Conservation (phyloP, 2,329 filamentous ascomycete species). For the Drechslerella stenobrocha region DNA sequence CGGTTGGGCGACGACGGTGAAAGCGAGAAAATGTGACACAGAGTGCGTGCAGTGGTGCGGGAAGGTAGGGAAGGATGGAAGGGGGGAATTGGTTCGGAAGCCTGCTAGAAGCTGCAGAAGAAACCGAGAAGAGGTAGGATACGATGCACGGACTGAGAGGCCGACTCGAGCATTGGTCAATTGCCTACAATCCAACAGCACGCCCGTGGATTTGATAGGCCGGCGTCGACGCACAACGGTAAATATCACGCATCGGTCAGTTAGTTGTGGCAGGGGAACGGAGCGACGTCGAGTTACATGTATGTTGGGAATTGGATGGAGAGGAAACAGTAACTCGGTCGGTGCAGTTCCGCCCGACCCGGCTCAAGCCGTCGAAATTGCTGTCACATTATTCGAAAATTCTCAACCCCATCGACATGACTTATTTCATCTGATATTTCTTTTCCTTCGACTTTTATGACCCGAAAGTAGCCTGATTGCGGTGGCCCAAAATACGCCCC, state of each 20-base stretch:
- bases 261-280: not conserved
- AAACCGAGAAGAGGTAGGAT: too few species aligned
- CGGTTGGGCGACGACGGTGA: too few species aligned
- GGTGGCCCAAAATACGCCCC: not conserved
- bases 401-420: not conserved
- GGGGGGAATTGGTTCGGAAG: too few species aligned
- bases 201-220: not conserved
- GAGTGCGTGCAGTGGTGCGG: too few species aligned
- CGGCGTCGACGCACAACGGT: not conserved
- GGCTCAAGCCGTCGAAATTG: not conserved
- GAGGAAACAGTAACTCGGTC: not conserved
- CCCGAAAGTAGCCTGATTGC: not conserved
- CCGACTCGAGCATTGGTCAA: not conserved
- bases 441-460: not conserved
- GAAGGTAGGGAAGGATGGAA: too few species aligned
- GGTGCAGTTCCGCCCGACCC: not conserved
- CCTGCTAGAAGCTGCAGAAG: too few species aligned
- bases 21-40: too few species aligned
- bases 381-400: not conserved
- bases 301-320: not conserved
- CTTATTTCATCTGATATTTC: conserved; percentile 5
- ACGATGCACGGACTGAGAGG: too few species aligned
- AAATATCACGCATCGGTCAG: not conserved
- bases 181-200: not conserved
- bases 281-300: too few species aligned